These are phyloP conservation scores for Sporothrix luriei DNA, from an alignment of 2,329 filamentous ascomycete genomes.

Conservation along the genomic window DNA sequence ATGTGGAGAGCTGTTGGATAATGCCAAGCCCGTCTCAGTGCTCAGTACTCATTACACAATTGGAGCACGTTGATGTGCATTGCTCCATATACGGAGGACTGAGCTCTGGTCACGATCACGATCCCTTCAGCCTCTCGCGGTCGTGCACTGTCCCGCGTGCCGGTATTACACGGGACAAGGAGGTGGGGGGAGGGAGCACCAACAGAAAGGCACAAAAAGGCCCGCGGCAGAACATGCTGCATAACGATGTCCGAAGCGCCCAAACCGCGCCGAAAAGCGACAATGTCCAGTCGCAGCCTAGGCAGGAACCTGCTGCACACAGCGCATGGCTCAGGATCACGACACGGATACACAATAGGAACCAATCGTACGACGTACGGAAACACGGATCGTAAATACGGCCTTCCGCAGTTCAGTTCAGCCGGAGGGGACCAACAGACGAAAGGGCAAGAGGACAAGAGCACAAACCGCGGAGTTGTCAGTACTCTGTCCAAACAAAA, in stretches of 20 bases:
- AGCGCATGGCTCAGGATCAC: background rate
- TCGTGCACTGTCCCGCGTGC: background rate
- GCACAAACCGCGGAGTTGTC: background rate
- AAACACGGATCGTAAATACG: constrained; percentile 5
- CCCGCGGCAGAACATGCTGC: background rate
- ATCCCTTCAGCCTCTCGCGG: constrained; percentile 19
- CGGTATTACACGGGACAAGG: background rate
- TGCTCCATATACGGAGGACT: no score
- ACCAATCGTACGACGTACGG: background rate
- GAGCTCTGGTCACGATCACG: background rate
- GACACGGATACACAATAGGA: background rate
- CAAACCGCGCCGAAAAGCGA: constrained; percentile 16
- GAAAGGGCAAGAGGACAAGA: no score
- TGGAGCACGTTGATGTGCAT: no score
- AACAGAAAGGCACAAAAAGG: background rate
- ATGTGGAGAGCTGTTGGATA: background rate
- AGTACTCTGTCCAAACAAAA: background rate
- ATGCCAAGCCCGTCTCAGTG: background rate
- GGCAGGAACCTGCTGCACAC: background rate
- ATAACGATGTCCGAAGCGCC: constrained; percentile 14
- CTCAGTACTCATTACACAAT: no score
- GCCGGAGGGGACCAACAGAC: background rate
- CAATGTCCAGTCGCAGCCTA: background rate
- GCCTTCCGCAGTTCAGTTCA: background rate
- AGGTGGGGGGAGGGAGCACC: background rate